Base-by-base conservation (phyloP, 345 rosid genomes). In the Theobroma cacao region DNA sequence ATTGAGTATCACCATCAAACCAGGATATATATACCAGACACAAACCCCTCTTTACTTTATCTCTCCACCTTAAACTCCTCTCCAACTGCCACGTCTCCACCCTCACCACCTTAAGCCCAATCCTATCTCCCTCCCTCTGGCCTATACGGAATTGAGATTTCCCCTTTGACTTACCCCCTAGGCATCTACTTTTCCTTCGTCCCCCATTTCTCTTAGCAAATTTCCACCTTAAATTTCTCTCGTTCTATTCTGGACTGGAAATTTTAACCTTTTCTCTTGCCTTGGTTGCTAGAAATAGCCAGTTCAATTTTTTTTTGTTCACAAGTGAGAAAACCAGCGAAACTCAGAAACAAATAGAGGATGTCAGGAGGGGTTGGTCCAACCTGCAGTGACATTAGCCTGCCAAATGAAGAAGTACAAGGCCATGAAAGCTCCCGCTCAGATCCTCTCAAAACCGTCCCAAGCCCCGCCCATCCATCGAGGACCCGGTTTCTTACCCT, bases 361-460 rank as follows among this genome's bases (percentile, higher is more conserved):
- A 93, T 95, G 98, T 93, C 98, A 61, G 97, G 95, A 59, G 97
- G 94, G 18, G 91, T 91, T 40, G 97, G 94, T 66, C 88, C 94
- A 66, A 80, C 86, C 12, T 74, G 80, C 82, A 77, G 72, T 59
- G 94, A 95, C 87, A 86, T 89, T 55, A 34, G 82, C 70, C 86
- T 92, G 79, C 89, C 88, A 28, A 79, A 80, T 41, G 97, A 94
- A 50, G 79, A 79, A 59, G 76, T 74, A 5, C 80, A 74, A 36
- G 82, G 67, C 17, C 84, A 69, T 4, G 82, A 75, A 38, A 69
- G 63, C 38, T 78, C 80, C 45, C 77, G 75, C 28, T n/a, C 31
- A 5, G 1, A 78, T 13, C 47, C 78, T 15, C 69, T 67, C 15
- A 80, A 65, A 38, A 12, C 73, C 40, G 40, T 58, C 50, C 55